Percentiles rank a stretch among this genome's conserved stretches.
Conservation (phyloP, 768 basidiomycete genomes). For the Megacollybia marginata region DNA sequence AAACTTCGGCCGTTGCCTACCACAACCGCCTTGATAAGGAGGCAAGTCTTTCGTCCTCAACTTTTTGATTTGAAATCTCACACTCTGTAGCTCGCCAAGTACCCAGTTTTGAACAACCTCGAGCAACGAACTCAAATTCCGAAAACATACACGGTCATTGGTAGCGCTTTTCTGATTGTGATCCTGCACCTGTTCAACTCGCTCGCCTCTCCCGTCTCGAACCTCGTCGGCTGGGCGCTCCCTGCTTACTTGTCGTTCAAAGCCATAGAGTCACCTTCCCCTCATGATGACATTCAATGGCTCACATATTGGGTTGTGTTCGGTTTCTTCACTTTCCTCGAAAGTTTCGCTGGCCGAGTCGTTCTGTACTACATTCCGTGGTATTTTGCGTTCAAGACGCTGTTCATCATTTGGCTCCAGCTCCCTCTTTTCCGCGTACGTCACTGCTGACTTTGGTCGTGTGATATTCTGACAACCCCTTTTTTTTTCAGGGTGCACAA, state of each 20-base stretch:
- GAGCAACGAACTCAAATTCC: slow-evolving; percentile 91
- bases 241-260: slow-evolving; percentile 95
- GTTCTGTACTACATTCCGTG: slow-evolving; percentile 91
- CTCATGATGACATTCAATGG: slow-evolving; percentile 90
- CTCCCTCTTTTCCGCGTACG: slow-evolving; percentile 77
- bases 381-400: slow-evolving; percentile 91
- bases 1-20: slow-evolving; percentile 78
- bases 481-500: slow-evolving; percentile 69
- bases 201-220: slow-evolving; percentile 87
- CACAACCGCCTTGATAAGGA: slow-evolving; percentile 93
- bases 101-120: slow-evolving; percentile 73
- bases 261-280: slow-evolving; percentile 82
- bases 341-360: slow-evolving; percentile 74
- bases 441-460: not conserved
- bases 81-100: slow-evolving; percentile 63
- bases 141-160: slow-evolving; percentile 85
- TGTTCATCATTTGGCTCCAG: slow-evolving; percentile 90
- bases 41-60: slow-evolving; percentile 37
- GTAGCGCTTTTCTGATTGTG: slow-evolving; percentile 55
- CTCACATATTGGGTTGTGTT: slow-evolving; percentile 97
- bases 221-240: slow-evolving; percentile 89
- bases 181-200: slow-evolving; percentile 83
- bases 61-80: slow-evolving; percentile 1
- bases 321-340: slow-evolving; percentile 88
- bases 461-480: slow-evolving; percentile 2